phyloP scores from a whole-genome alignment of 495 filamentous ascomycete species.

The Collariella sp. region DNA sequence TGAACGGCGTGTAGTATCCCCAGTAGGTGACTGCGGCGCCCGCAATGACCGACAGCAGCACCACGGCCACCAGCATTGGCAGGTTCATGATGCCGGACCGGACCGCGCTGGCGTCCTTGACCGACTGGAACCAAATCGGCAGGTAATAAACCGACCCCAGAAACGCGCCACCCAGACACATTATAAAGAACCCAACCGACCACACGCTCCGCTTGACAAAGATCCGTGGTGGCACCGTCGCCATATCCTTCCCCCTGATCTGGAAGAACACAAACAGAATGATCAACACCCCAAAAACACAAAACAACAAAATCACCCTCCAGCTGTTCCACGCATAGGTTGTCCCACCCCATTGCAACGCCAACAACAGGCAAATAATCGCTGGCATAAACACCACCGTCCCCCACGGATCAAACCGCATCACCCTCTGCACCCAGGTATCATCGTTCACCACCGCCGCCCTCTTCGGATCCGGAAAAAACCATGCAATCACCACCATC shows the following conservation, averaged over 20 bases:
- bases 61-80: slow-evolving; percentile 58
- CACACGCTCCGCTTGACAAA: slow-evolving; percentile 61
- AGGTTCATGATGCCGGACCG: slow-evolving; percentile 70
- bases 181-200: slow-evolving; percentile 43
- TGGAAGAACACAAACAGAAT: slow-evolving; percentile 54
- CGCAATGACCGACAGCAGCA: slow-evolving; percentile 51
- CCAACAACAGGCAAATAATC: slow-evolving; percentile 64
- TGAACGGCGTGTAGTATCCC: slow-evolving; percentile 73
- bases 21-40: slow-evolving; percentile 53
- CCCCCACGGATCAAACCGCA: slow-evolving; percentile 59
- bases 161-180: slow-evolving; percentile 54
- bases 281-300: slow-evolving; percentile 60
- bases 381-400: slow-evolving; percentile 60
- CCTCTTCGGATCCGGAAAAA: slow-evolving; percentile 44
- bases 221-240: slow-evolving; percentile 64
- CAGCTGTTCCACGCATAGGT: slow-evolving; percentile 57
- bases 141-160: slow-evolving; percentile 64
- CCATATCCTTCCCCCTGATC: slow-evolving; percentile 52
- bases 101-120: slow-evolving; percentile 59
- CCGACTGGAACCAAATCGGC: slow-evolving; percentile 85
- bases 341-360: slow-evolving; percentile 78
- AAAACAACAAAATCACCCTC: slow-evolving; percentile 62
- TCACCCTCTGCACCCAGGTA: slow-evolving; percentile 39
- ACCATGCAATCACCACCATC: slow-evolving; percentile 50
- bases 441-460: slow-evolving; percentile 28